Evolutionary conservation across 1,284 basidiomycete genomes (phyloP), one percentile per base, ranked within the genome.

Genomic region (Papiliotrema nemorosa): DNA sequence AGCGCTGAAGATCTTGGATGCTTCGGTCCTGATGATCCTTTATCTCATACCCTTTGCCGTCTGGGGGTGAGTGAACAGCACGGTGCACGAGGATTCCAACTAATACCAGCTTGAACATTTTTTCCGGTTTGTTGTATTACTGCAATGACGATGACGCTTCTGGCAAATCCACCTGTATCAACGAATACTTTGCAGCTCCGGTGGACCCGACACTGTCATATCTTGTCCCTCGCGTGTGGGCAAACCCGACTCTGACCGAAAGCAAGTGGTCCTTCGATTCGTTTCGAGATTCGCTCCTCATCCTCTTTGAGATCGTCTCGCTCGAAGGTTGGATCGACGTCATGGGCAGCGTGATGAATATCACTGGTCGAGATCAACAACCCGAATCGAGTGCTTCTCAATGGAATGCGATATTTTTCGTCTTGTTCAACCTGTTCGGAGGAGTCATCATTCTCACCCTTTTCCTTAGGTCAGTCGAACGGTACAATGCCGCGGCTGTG

Each of bases 21-120:
- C 94, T 0, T 89, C 87, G 0, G 74, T 97, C 46, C 82, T 98
- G n/a, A 90, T 93, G 41, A 82, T 96, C 47, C 80, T 97, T 44
- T 92, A 97, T 76, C 86, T 97, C 81, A 89, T 98, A 58, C 94
- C 94, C 0, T 97, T 92, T 67, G 93, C 94, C 3, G 86, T 97
- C 1, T 97, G 94, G 93, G 94, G 92, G 69, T 72, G 47, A 66
- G 71, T 63, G 24, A 1, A 4, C 10, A 2, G 12, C 10, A 12
- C 33, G 37, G 7, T 26, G 3, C 20, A 12, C 36, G 10, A 34
- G 34, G 3, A 14, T 22, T 10, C 16, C n/a, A 18, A 35, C 24
- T 43, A 44, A 33, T 13, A 5, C 0, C 43, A 70, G 66, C 5
- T 82, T 92, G 53, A 97, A 94, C 64, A 88, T 97, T 67, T 97